Percentiles rank a stretch among this genome's conserved stretches.
Conservation (phyloP, 2,329 filamentous ascomycete species). For the Cucurbitaria berberidis region DNA sequence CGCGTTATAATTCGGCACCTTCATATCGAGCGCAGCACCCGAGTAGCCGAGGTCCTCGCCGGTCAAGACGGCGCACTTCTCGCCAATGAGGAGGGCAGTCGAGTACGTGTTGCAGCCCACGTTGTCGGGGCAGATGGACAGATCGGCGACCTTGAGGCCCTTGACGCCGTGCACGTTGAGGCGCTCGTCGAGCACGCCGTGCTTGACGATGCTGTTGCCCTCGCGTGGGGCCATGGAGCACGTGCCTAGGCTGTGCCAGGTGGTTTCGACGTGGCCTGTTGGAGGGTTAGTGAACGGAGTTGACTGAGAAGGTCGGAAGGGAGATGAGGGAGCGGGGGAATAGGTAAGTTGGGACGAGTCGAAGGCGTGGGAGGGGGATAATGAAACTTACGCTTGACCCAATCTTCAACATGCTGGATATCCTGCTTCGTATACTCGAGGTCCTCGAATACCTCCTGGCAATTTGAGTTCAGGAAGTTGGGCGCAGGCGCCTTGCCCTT, state of each 20-base stretch:
- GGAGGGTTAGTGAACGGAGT: too few relatives aligned
- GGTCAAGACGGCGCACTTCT: slow-evolving; percentile 73
- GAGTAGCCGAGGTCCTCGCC: slow-evolving; percentile 78
- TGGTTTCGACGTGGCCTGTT: slow-evolving; percentile 71
- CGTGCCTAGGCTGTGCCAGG: slow-evolving; percentile 72
- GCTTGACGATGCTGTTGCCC: slow-evolving; percentile 80
- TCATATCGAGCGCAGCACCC: slow-evolving; percentile 77
- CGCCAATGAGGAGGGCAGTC: slow-evolving; percentile 75
- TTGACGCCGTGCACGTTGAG: slow-evolving; percentile 79
- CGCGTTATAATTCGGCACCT: slow-evolving; percentile 61
- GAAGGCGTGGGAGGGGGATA: too few relatives aligned
- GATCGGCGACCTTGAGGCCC: slow-evolving; percentile 77
- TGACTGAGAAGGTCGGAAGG: neutral
- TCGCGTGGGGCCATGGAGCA: slow-evolving; percentile 79
- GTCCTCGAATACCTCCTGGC: slow-evolving; percentile 65
- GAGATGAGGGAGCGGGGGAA: neutral
- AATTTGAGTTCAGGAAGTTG: slow-evolving; percentile 68
- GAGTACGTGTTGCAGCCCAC: slow-evolving; percentile 68
- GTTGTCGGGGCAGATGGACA: slow-evolving; percentile 79
- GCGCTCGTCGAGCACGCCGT: slow-evolving; percentile 77
- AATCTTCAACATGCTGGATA: slow-evolving; percentile 70
- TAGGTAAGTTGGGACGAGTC: too few relatives aligned
- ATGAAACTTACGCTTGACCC: slow-evolving; percentile 54
- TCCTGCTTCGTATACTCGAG: slow-evolving; percentile 70
- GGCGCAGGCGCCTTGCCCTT: slow-evolving; percentile 59